Base-by-base conservation (phyloP, 2,329 filamentous ascomycete species). In the Chaetomium globosum region DNA sequence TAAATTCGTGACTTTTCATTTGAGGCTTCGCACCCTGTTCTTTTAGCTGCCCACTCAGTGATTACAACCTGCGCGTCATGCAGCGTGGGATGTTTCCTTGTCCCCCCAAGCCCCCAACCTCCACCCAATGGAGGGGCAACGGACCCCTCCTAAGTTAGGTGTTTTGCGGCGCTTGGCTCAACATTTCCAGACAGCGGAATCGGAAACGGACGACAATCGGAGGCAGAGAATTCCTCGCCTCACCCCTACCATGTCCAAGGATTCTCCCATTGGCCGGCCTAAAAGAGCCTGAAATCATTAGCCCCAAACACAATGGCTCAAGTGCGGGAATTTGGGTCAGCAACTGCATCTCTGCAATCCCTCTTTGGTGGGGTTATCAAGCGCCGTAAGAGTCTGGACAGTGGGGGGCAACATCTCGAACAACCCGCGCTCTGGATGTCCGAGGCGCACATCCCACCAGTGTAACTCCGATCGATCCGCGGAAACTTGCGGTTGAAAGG, bases 281-380 rank as follows among this genome's bases (percentile, higher is more conserved):
- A 59, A 60, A 69, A 67, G 58, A 71, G 66, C 63, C 69, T 69
- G 67, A 71, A 68, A 43, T 67, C 63, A 26, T 56, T 65, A 67
- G 58, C 60, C 63, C 53, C 63, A 55, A 53, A 56, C 39, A 16
- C 54, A 53, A 49, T 36, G 59, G 56, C 59, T 61, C 49, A 46
- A 54, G 39, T 71, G 69, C 68, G 69, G 66, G 66, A 69, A 71
- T 71, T 71, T 69, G 66, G 57, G 55, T 52, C 55, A 63, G 61
- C 58, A 54, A 53, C 64, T 65, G 64, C 61, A 63, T 13, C 7
- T 33, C 39, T 28, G 58, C 61, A 43, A 52, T 61, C 56, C 51
- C 59, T 67, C 51, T 46, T 52, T 59, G 63, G 64, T 60, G 59
- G 65, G 65, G 54, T 58, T 51, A 49, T 61, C 48, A 54, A 61